These are phyloP conservation scores for Magnusiomyces ingens DNA, from an alignment of 1,139 yeast genomes.

Conservation along the genomic window DNA sequence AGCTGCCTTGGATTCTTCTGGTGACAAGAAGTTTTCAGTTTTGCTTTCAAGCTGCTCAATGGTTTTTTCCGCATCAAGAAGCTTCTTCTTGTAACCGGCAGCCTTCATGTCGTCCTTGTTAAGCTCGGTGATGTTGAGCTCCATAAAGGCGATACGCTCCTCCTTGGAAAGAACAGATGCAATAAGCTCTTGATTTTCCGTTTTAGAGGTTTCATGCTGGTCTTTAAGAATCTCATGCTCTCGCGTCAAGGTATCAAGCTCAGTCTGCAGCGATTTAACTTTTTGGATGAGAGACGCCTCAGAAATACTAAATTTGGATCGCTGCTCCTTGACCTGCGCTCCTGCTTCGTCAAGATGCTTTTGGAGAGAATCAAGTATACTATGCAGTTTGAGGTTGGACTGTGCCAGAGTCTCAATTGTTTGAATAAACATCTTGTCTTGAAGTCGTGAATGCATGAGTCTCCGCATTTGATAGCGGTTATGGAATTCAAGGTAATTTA, in stretches of 20 bases:
- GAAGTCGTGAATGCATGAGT: conserved; percentile 11
- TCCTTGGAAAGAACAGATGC: conserved; percentile 14
- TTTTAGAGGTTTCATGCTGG: conserved; percentile 20
- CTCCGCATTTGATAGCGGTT: conserved; percentile 37
- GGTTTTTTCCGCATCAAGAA: conserved; percentile 22
- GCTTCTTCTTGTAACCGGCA: conserved; percentile 19
- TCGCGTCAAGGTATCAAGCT: conserved; percentile 23
- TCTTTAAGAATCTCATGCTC: conserved; percentile 20
- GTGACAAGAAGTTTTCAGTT: not conserved
- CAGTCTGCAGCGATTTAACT: conserved; percentile 5
- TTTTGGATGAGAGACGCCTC: conserved; percentile 5
- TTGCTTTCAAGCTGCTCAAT: conserved; percentile 16
- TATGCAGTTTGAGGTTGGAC: conserved; percentile 29
- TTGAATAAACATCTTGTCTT: conserved; percentile 29
- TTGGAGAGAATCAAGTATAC: not conserved
- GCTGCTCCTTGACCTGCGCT: conserved; percentile 24
- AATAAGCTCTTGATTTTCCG: conserved; percentile 18
- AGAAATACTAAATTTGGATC: conserved; percentile 13
- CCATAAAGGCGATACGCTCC: conserved; percentile 21
- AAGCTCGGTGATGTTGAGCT: conserved; percentile 21
- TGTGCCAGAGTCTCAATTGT: conserved; percentile 34
- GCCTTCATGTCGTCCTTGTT: conserved; percentile 15
- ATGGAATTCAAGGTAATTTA: conserved; percentile 48
- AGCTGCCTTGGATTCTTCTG: conserved; percentile 8
- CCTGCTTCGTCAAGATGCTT: conserved; percentile 10